These are phyloP conservation scores for Heritiera littoralis DNA, from an alignment of 345 rosid genomes.

Conservation along the genomic window DNA sequence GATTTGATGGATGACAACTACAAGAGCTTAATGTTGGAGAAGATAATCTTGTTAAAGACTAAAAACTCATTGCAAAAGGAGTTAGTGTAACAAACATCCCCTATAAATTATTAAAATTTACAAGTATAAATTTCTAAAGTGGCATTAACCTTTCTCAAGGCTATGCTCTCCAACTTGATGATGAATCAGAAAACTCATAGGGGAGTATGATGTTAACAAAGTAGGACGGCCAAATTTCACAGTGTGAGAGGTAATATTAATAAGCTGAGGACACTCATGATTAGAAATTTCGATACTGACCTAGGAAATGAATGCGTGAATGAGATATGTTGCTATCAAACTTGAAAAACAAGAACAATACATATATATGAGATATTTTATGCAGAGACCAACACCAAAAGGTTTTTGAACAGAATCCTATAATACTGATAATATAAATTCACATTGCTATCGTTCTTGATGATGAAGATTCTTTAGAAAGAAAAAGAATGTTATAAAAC, in stretches of 20 bases:
- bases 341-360: not conserved
- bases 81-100: not conserved
- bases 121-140: not conserved
- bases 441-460: not conserved
- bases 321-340: not conserved
- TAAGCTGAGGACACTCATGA: not conserved
- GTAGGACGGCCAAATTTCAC: not conserved
- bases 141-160: not conserved
- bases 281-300: not conserved
- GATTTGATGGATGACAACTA: not conserved
- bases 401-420: not conserved
- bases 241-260: not conserved
- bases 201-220: not conserved
- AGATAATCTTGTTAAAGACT: not conserved
- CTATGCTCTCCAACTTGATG: not conserved
- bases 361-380: not conserved
- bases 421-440: not conserved
- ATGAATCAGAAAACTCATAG: not conserved
- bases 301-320: not conserved
- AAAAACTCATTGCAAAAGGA: not conserved
- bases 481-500: not conserved
- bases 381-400: not conserved
- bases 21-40: not conserved
- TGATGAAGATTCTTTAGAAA: not conserved
- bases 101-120: not conserved